Evolutionary conservation across 1,284 basidiomycete species (phyloP).

Genomic region (Papiliotrema fonsecae): DNA sequence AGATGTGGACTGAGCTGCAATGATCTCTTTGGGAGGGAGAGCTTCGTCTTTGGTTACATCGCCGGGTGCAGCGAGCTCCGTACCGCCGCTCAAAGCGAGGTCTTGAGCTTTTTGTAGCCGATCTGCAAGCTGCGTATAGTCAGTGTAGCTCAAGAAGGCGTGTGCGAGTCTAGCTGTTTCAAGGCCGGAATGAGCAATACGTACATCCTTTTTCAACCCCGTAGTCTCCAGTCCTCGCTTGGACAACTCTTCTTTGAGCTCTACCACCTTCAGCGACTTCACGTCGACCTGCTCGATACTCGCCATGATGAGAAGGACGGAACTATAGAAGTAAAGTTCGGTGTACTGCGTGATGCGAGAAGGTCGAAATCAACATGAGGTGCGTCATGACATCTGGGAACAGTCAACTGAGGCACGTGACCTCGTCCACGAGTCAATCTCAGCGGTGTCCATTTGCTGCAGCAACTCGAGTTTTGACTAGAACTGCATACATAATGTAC

Average conservation of each 20-base stretch:
- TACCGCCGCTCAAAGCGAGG: slow-evolving; percentile 8
- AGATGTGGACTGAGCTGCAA: slow-evolving; percentile 1
- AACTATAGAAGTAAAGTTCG: no score
- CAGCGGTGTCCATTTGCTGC: no score
- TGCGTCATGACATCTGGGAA: no score
- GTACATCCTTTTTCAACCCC: slow-evolving; percentile 45
- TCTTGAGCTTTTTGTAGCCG: slow-evolving; percentile 29
- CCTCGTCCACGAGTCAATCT: no score
- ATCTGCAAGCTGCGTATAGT: slow-evolving; percentile 32
- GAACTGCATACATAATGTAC: no score
- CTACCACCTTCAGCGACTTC: slow-evolving; percentile 36
- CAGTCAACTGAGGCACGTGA: no score
- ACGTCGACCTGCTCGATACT: background rate
- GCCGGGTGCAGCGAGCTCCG: slow-evolving; percentile 8
- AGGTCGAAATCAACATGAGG: no score
- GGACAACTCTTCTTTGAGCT: slow-evolving; percentile 45
- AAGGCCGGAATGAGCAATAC: slow-evolving; percentile 8
- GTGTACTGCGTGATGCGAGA: no score
- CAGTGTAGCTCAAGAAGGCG: no score
- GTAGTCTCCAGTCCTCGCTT: slow-evolving; percentile 36
- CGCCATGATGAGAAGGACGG: no score
- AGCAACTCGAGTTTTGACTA: no score
- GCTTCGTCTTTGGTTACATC: slow-evolving; percentile 12
- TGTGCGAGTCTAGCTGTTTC: no score
- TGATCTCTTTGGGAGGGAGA: slow-evolving; percentile 8